These are phyloP conservation scores for Beauveria sp. DNA, from an alignment of 2,329 filamentous ascomycete genomes.

Conservation along the genomic window DNA sequence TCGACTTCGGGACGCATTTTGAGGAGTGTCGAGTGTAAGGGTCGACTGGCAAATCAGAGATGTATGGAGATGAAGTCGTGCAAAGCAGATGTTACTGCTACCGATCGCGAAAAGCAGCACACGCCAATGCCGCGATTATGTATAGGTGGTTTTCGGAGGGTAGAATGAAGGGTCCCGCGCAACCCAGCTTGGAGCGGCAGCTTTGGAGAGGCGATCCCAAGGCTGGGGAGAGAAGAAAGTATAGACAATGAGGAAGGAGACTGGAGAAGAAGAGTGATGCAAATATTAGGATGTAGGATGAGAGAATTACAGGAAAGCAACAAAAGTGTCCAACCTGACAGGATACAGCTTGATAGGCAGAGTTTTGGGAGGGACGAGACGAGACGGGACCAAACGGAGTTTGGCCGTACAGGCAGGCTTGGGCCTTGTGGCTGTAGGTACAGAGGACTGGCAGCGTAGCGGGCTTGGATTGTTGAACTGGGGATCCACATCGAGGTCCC, in stretches of 20 bases:
- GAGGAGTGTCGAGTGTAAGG: conserved; percentile 20
- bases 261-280: conserved; percentile 12
- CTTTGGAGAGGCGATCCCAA: conserved; percentile 6
- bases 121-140: conserved; percentile 1
- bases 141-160: not conserved
- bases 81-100: not conserved
- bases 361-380: conserved; percentile 9
- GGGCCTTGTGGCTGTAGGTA: not conserved
- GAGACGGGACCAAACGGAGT: not conserved
- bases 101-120: not conserved
- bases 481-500: conserved; percentile 1
- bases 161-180: conserved; percentile 11
- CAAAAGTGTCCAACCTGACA: conserved; percentile 15
- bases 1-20: conserved; percentile 97
- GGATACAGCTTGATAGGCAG: conserved; percentile 9
- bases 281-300: conserved; percentile 7
- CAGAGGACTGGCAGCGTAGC: not conserved
- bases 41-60: conserved; percentile 1
- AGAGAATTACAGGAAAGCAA: conserved; percentile 11
- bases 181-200: conserved; percentile 11
- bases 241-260: conserved; percentile 10
- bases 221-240: conserved; percentile 4
- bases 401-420: not conserved
- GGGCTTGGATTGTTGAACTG: conserved; percentile 12
- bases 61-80: not conserved